Conservation (phyloP, 495 filamentous ascomycete genomes). For the Neurospora discreta region DNA sequence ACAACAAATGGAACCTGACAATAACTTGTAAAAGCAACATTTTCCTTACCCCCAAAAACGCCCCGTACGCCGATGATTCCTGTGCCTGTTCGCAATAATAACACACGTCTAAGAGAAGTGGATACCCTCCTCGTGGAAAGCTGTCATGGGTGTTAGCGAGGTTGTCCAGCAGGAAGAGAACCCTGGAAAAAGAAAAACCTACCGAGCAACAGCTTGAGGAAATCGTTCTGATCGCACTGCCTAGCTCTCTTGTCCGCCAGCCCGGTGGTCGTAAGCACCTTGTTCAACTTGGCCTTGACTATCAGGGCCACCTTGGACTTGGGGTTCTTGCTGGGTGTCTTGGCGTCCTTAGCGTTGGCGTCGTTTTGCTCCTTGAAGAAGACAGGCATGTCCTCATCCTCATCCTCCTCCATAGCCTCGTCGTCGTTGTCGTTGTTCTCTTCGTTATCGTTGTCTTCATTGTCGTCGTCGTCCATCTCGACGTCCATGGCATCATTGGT, state of each 20-base stretch:
- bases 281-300: conserved; percentile 71
- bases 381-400: conserved; percentile 48
- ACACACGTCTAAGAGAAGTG: conserved; percentile 58
- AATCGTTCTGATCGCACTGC: conserved; percentile 85
- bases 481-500: conserved; percentile 46
- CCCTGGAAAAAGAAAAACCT: neutral
- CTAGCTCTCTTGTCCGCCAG: conserved; percentile 70
- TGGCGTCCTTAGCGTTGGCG: conserved; percentile 31
- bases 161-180: conserved; percentile 11
- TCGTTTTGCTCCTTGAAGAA: conserved; percentile 65
- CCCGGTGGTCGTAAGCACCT: conserved; percentile 64
- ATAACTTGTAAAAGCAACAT: neutral
- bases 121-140: conserved; percentile 81
- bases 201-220: conserved; percentile 45
- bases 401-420: conserved; percentile 21
- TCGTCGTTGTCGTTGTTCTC: conserved; percentile 41
- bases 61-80: neutral
- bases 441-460: conserved; percentile 41
- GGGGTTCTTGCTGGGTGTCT: conserved; percentile 40
- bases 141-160: conserved; percentile 12
- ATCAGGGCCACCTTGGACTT: conserved; percentile 66
- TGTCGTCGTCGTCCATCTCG: conserved; percentile 40
- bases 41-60: neutral
- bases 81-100: neutral
- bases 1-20: neutral